These are phyloP conservation scores for Mycosphaerella sp. DNA, from an alignment of 2,329 filamentous ascomycete genomes.

Conservation along the genomic window DNA sequence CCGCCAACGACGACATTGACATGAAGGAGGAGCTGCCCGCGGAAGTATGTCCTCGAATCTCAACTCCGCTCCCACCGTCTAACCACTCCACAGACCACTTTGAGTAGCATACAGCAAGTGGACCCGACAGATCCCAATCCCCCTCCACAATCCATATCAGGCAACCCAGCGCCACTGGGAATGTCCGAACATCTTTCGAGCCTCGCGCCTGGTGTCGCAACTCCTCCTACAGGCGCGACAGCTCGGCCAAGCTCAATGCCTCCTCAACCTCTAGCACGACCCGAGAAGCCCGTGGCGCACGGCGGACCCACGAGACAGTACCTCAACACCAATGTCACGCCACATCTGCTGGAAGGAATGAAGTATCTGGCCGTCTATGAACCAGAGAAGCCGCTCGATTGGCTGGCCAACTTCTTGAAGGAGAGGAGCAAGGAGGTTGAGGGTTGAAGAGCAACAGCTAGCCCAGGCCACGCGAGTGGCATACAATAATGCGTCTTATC, in stretches of 20 bases:
- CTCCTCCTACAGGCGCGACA: slow-evolving; percentile 23
- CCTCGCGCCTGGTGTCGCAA: slow-evolving; percentile 19
- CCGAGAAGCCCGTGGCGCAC: slow-evolving; percentile 40
- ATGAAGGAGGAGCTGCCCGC: slow-evolving; percentile 34
- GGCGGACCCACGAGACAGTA: slow-evolving; percentile 46
- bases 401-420: slow-evolving; percentile 44
- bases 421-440: slow-evolving; percentile 46
- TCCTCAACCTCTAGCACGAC: slow-evolving; percentile 29
- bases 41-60: slow-evolving; percentile 20
- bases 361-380: slow-evolving; percentile 46
- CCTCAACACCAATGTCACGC: slow-evolving; percentile 46
- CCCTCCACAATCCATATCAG: slow-evolving; percentile 20
- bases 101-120: slow-evolving; percentile 20
- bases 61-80: slow-evolving; percentile 5
- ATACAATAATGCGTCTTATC: neutral
- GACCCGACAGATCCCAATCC: slow-evolving; percentile 26
- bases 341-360: slow-evolving; percentile 48
- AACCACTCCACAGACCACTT: slow-evolving; percentile 13
- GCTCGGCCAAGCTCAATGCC: slow-evolving; percentile 29
- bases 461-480: neutral
- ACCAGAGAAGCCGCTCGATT: slow-evolving; percentile 48
- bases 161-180: slow-evolving; percentile 10
- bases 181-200: slow-evolving; percentile 20
- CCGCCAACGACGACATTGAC: slow-evolving; percentile 27
- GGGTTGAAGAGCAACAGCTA: slow-evolving; percentile 25